Evolutionary conservation across 73 alveolate species (phyloP).

Genomic region (Paramecium octaurelia): DNA sequence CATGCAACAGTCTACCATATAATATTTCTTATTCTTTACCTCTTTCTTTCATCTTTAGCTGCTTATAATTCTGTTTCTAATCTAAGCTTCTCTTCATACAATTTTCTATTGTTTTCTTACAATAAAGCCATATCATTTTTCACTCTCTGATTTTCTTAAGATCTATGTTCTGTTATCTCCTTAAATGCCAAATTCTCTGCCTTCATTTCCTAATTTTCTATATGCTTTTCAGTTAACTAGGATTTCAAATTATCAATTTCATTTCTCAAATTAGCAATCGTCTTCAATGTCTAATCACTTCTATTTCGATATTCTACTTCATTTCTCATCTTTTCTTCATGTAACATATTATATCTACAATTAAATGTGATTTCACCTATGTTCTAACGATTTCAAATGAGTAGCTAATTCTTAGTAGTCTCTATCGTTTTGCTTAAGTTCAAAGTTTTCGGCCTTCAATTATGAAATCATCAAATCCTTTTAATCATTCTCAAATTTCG

Average conservation of each 20-base stretch:
- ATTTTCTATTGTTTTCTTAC: constrained; percentile 43
- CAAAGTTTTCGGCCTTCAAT: constrained; percentile 58
- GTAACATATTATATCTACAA: constrained; percentile 51
- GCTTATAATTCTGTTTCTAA: constrained; percentile 4
- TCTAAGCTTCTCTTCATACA: constrained; percentile 42
- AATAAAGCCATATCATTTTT: constrained; percentile 30
- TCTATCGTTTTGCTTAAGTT: constrained; percentile 52
- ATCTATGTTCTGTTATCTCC: constrained; percentile 58
- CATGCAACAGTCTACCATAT: background rate
- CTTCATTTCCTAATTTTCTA: constrained; percentile 51
- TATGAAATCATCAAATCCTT: constrained; percentile 54
- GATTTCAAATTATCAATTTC: constrained; percentile 59
- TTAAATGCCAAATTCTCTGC: constrained; percentile 63
- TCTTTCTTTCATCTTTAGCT: constrained; percentile 25
- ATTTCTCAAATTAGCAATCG: constrained; percentile 42
- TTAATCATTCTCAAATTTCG: constrained; percentile 56
- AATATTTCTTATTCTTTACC: background rate
- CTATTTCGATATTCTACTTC: constrained; percentile 59
- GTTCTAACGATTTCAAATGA: constrained; percentile 58
- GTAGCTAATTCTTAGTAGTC: constrained; percentile 50
- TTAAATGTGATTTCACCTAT: constrained; percentile 7
- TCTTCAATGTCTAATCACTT: constrained; percentile 43
- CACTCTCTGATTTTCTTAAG: constrained; percentile 35
- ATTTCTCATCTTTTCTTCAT: constrained; percentile 63
- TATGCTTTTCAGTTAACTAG: constrained; percentile 54